Percentiles rank a stretch among this genome's conserved stretches.
phyloP scores from a whole-genome alignment of 106 monocot genomes.

The Dioscorea alata region DNA sequence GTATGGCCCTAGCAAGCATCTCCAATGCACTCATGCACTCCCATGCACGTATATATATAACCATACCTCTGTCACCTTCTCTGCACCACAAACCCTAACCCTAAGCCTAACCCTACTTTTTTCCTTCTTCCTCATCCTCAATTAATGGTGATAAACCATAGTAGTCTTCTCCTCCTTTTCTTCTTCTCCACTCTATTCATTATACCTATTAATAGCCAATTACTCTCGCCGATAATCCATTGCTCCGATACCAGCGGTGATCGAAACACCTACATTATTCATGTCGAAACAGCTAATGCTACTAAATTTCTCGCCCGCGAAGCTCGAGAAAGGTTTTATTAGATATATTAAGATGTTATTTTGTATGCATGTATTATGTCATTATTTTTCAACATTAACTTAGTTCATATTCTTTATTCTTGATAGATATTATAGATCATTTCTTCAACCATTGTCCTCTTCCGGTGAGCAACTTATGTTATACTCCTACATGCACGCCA shows the following conservation, averaged over 20 bases:
- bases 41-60: neutral
- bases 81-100: neutral
- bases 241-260: neutral
- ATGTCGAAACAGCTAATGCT: conserved; percentile 8
- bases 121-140: neutral
- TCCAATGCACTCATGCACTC: neutral
- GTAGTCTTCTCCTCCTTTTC: neutral
- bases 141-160: neutral
- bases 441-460: too few species aligned
- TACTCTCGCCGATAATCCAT: neutral
- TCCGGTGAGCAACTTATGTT: conserved; percentile 6
- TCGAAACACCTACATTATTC: conserved; percentile 18
- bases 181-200: neutral
- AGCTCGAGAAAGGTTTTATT: neutral
- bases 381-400: too few species aligned
- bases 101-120: neutral
- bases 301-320: neutral
- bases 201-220: neutral
- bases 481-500: conserved; percentile 36
- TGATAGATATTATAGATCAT: too few species aligned
- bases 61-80: neutral
- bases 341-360: too few species aligned
- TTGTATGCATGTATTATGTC: too few species aligned
- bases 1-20: neutral
- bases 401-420: too few species aligned